phyloP scores from a whole-genome alignment of 371 early-diverging fungal genomes.

The Mortierella sp. region DNA sequence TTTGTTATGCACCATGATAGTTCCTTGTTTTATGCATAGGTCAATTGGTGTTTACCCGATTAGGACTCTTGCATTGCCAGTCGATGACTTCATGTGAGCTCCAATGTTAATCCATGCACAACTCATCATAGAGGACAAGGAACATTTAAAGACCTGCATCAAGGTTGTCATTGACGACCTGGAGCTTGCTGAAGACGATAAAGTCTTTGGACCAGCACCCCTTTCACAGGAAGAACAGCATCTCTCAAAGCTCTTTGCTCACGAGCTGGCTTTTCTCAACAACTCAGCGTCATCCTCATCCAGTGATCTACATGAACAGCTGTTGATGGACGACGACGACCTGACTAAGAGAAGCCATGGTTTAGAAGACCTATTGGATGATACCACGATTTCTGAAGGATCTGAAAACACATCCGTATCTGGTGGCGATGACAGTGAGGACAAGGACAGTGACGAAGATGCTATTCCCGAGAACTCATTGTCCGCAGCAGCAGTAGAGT shows the following conservation, averaged over 20 bases:
- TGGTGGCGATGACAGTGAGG: conserved; percentile 1
- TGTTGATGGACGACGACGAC: conserved; percentile 4
- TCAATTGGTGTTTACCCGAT: background rate
- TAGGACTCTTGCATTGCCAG: background rate
- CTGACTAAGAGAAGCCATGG: background rate
- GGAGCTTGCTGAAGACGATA: conserved; percentile 1
- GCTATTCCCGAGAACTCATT: too few relatives aligned
- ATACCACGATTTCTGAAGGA: conserved; percentile 3
- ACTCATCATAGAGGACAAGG: conserved; percentile 47
- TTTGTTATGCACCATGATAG: background rate
- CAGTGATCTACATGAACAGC: conserved; percentile 38
- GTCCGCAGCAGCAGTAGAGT: background rate
- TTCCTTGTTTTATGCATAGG: too few relatives aligned
- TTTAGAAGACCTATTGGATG: conserved; percentile 30
- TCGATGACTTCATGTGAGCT: too few relatives aligned
- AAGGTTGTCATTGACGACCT: conserved; percentile 41
- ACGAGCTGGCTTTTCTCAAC: conserved; percentile 36
- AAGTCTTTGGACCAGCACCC: conserved; percentile 13
- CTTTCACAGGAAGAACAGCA: conserved; percentile 35
- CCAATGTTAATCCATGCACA: too few relatives aligned
- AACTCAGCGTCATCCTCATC: conserved; percentile 37
- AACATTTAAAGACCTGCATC: conserved; percentile 42
- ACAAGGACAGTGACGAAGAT: background rate
- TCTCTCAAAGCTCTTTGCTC: conserved; percentile 41
- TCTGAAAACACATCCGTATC: conserved; percentile 7